A percentile compares a stretch with the other conserved stretches of the same genome.
Conservation (phyloP, 352 stramenopile genomes). For the Globisporangium heterothallicum region DNA sequence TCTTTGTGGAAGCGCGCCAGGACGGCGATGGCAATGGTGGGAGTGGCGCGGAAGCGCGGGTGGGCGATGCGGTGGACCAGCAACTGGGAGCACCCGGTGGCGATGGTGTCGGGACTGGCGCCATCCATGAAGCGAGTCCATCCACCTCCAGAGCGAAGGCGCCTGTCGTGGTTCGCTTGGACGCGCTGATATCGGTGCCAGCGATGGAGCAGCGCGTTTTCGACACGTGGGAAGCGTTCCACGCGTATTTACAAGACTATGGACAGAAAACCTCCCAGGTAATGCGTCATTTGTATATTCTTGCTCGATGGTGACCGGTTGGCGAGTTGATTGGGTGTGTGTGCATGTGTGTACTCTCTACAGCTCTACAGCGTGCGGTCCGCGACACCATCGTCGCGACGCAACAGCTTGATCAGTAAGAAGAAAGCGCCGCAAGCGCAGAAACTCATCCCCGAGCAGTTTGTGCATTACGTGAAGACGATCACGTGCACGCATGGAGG, state of each 20-base stretch:
- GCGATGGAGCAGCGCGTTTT: slow-evolving; percentile 19
- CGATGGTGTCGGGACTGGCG: no score
- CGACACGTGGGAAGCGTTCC: slow-evolving; percentile 25
- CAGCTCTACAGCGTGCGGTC: slow-evolving; percentile 27
- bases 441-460: slow-evolving; percentile 20
- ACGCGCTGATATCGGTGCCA: slow-evolving; percentile 15
- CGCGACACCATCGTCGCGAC: slow-evolving; percentile 20
- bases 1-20: no score
- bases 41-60: no score
- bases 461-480: slow-evolving; percentile 30
- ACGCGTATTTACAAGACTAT: slow-evolving; percentile 17
- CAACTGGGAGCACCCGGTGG: no score
- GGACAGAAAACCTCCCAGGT: slow-evolving; percentile 21
- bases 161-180: slow-evolving; percentile 17
- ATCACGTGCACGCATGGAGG: slow-evolving; percentile 30
- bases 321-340: no score
- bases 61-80: no score
- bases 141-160: not conserved
- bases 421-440: slow-evolving; percentile 7
- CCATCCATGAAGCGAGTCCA: no score
- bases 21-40: no score
- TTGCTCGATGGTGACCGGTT: no score
- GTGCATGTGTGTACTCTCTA: not conserved
- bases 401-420: slow-evolving; percentile 21
- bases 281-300: no score